Evolutionary conservation across 768 basidiomycete species (phyloP), one percentile per base, ranked within the genome.

Genomic region (Pseudohyphozyma bogoriensis): DNA sequence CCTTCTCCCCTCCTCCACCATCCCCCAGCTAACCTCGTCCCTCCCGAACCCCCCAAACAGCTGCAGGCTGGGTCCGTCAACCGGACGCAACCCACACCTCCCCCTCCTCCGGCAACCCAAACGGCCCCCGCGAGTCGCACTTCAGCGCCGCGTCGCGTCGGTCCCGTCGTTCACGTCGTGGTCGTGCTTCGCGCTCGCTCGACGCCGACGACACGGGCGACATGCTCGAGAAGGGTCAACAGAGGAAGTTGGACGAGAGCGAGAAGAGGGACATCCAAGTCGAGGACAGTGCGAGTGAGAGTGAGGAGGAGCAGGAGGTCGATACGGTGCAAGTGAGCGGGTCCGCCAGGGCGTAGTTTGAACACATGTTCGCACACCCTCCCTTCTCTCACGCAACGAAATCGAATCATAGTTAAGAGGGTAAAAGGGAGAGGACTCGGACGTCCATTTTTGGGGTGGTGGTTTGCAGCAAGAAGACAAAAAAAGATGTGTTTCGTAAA

Each of bases 91-190:
- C 57, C 39, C 22, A 20, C 57, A 12, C 24, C 33, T 16, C n/a
- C 40, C 16, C 20, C n/a, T 8, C n/a, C 10, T n/a, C 37, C n/a
- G 4, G 20, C 35, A 22, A 40, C 33, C 2, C 44, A 10, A 5
- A 2, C 4, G 16, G 13, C 12, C 56, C 50, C 29, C 64, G 60
- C 40, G 55, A 65, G 35, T 56, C 57, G 40, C 64, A 65, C 51
- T 65, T 62, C 28, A 62, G 60, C 2, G 50, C 58, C 0, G 60
- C 60, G 3, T 59, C 60, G 3, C 57, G 64, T 0, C 60, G 58
- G 1, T 36, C 44, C 15, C 15, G 20, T 13, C 35, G 35, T 15
- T 15, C 42, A 29, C 1, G 44, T 35, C 15, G 42, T 37, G 2
- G 50, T n/a, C 7, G 16, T 31, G 28, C 37, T 1, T 9, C 16